phyloP scores from a whole-genome alignment of 257 asterid genomes.

The Solanum bulbocastanum region DNA sequence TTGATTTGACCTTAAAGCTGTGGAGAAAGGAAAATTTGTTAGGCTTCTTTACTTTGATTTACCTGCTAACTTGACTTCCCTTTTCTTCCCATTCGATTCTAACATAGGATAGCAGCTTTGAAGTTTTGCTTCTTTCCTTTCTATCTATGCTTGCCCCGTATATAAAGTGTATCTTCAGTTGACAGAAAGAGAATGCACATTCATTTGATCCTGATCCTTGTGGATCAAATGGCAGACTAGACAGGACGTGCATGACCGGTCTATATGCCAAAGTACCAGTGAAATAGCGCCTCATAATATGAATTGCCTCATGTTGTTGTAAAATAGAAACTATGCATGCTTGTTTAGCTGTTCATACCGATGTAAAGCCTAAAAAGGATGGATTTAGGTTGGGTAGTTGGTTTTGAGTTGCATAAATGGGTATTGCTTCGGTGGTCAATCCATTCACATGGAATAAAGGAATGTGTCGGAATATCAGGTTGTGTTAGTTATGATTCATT shows the following conservation, averaged over 20 bases:
- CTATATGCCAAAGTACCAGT: not conserved
- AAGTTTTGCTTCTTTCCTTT: not conserved
- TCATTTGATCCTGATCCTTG: not conserved
- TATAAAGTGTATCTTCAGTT: not conserved
- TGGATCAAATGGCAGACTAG: not conserved
- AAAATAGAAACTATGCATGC: not conserved
- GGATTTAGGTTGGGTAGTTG: not conserved
- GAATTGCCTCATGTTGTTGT: not conserved
- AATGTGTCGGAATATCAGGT: not conserved
- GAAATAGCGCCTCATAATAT: not conserved
- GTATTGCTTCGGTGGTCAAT: not conserved
- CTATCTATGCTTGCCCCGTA: not conserved
- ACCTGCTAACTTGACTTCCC: not conserved
- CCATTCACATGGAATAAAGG: not conserved
- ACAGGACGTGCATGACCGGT: not conserved
- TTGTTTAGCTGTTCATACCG: not conserved
- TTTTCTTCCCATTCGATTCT: not conserved
- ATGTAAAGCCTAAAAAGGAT: not conserved
- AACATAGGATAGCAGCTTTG: not conserved
- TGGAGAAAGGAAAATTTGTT: not conserved
- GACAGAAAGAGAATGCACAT: not conserved
- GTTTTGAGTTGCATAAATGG: not conserved
- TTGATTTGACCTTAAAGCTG: not conserved
- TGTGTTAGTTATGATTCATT: not conserved
- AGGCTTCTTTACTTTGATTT: not conserved